Conservation (phyloP, 805 yeast genomes). For the Myxozyma udenii region DNA sequence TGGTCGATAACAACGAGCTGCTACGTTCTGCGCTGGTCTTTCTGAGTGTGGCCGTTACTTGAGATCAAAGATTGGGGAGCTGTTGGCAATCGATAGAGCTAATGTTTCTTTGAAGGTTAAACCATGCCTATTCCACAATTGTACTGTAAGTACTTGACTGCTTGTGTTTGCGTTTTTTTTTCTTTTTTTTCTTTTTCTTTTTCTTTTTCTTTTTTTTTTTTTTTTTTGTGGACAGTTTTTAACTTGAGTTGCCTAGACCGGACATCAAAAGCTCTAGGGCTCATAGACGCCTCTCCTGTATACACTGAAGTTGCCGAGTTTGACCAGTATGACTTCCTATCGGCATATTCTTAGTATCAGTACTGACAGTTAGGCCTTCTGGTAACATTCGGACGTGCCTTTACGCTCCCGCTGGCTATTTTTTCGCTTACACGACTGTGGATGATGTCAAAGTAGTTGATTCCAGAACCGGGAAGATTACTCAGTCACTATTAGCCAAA, state of each 20-base stretch:
- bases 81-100: too few species aligned
- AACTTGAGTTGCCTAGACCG: slow-evolving; percentile 42
- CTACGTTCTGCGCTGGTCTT: too few species aligned
- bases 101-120: too few species aligned
- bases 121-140: slow-evolving; percentile 17
- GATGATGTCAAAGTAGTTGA: slow-evolving; percentile 54
- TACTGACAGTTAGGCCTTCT: slow-evolving; percentile 11
- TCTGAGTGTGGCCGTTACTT: too few species aligned
- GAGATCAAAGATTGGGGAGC: too few species aligned
- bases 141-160: slow-evolving; percentile 7
- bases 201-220: neutral
- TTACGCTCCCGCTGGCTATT: slow-evolving; percentile 65
- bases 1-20: too few species aligned
- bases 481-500: slow-evolving; percentile 50
- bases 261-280: slow-evolving; percentile 55
- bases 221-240: neutral
- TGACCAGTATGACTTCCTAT: slow-evolving; percentile 1
- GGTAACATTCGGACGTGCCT: slow-evolving; percentile 51
- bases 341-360: neutral
- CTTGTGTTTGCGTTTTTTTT: neutral
- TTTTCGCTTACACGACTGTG: slow-evolving; percentile 72
- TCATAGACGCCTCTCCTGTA: slow-evolving; percentile 50
- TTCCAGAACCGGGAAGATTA: slow-evolving; percentile 50
- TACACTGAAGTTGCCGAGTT: slow-evolving; percentile 38
- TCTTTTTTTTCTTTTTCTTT: neutral